Base-by-base conservation (phyloP, 1,139 yeast species). In the Suhomyces ambrosiae region DNA sequence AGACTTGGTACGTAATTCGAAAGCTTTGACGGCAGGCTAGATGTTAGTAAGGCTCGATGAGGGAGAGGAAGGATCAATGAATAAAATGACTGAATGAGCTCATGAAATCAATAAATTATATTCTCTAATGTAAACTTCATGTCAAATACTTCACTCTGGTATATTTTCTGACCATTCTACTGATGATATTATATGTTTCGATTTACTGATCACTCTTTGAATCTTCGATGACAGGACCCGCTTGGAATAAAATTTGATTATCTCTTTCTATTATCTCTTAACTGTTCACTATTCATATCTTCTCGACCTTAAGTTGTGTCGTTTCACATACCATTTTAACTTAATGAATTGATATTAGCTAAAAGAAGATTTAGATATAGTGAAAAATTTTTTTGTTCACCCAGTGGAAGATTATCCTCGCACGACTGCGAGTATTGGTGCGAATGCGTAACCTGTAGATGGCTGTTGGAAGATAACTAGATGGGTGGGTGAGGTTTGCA, bases 1-100 rank as follows among this genome's bases (percentile, higher is more conserved):
- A 70, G 96, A 86, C 79, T 89, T 87, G 72, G 95, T 84, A 79
- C 96, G 88, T 73, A 94, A 86, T 82, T 90, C 97, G 81, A 78
- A 87, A 77, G 95, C 82, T 78, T 86, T 89, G 71, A 87, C 79
- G 72, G 87, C 90, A 76, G 94, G 92, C 95, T 84, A 44, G 27
- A 48, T 37, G 65, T 62, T 59, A 60, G 60, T 52, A 56, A 34
- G 49, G 30, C 27, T 32, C 27, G 24, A 10, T 23, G 24, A 5
- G 7, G 24, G 24, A 10, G 7, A 12, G 11, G 24, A 23, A 10
- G 24, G 12, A 10, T 23, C 7, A 12, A 23, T 23, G 24, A 10
- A n/a, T n/a, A n/a, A n/a, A n/a, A n/a, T n/a, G n/a, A n/a, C n/a
- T n/a, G n/a, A n/a, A n/a, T n/a, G n/a, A n/a, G n/a, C n/a, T n/a